Evolutionary conservation across 768 basidiomycete genomes (phyloP), one percentile per base, ranked within the genome.

Genomic region (Pholiota molesta): DNA sequence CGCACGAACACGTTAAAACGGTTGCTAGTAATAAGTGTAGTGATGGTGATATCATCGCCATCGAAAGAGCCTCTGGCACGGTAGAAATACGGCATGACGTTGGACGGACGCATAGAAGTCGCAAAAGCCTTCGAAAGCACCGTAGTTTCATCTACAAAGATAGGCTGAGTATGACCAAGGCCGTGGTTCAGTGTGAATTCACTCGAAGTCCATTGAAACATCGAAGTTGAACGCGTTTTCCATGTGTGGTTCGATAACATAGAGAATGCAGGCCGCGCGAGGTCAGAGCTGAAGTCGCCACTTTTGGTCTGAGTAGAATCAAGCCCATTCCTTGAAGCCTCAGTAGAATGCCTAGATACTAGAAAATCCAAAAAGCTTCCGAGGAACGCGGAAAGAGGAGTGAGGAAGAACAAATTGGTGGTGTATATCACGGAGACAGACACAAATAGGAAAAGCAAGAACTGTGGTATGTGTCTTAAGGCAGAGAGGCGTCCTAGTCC

Each of bases 31-130:
- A 95, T 88, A 33, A 94, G 81, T 0, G 94, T 95, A 0, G 94
- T 91, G 59, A 95, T 86, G 2, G 94, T 95, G 55, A 95, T 86
- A 63, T 94, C 92, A 39, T 89, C 82, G 31, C 74, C 67, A 52
- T 86, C 80, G 63, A 88, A 82, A 11, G 69, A 66, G 2, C 81
- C 83, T 11, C 80, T 79, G 2, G 90, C 91, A 55, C 85, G 84
- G 71, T 91, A 92, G 74, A 90, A 94, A 76, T 88, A 95, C 0
- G 94, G 94, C 21, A 92, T 81, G 57, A 94, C 85, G 65, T 86
- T 86, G 68, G 83, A 88, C 0, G 93, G 92, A 39, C 84, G 83
- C 83, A 91, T 85, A 21, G 86, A 85, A 58, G 79, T 79, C 3
- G 89, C 76, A 66, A 92, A 91, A 4, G 86, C 85, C 67, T 91